Evolutionary conservation across 805 yeast genomes (phyloP).

Genomic region (Tetrapisispora phaffii): DNA sequence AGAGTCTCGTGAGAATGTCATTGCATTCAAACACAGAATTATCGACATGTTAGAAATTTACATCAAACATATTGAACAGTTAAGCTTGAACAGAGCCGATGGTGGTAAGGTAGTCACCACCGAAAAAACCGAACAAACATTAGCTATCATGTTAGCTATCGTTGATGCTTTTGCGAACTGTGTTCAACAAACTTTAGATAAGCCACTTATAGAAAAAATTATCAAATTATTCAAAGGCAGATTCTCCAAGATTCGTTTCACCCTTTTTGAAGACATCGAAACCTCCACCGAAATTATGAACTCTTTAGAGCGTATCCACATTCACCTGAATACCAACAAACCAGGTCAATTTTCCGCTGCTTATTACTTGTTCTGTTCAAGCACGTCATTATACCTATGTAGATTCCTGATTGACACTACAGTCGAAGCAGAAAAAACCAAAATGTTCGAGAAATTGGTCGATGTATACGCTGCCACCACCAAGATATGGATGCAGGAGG

Average conservation of each 20-base stretch:
- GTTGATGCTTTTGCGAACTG: conserved; percentile 49
- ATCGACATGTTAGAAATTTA: conserved; percentile 68
- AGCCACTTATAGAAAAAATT: conserved; percentile 61
- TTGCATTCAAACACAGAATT: conserved; percentile 66
- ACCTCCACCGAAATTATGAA: conserved; percentile 11
- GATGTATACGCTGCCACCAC: conserved; percentile 48
- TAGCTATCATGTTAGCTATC: conserved; percentile 34
- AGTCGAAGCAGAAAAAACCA: conserved; percentile 25
- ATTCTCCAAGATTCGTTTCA: conserved; percentile 41
- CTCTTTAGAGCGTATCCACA: conserved; percentile 35
- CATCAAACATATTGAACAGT: conserved; percentile 34
- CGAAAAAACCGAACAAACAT: conserved; percentile 1
- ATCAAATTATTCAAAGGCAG: conserved; percentile 57
- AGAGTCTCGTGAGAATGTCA: conserved; percentile 71
- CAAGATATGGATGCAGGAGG: conserved; percentile 45
- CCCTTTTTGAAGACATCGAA: conserved; percentile 3
- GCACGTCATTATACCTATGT: conserved; percentile 40
- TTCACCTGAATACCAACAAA: conserved; percentile 28
- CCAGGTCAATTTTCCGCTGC: conserved; percentile 31
- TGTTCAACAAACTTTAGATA: conserved; percentile 60
- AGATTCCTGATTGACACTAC: conserved; percentile 39
- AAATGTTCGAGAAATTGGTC: conserved; percentile 35
- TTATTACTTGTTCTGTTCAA: conserved; percentile 52
- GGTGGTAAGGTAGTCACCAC: not conserved
- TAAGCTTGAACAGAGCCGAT: conserved; percentile 6